These are phyloP conservation scores for Mortierella sp. DNA, from an alignment of 371 early-diverging fungal genomes.

Conservation along the genomic window DNA sequence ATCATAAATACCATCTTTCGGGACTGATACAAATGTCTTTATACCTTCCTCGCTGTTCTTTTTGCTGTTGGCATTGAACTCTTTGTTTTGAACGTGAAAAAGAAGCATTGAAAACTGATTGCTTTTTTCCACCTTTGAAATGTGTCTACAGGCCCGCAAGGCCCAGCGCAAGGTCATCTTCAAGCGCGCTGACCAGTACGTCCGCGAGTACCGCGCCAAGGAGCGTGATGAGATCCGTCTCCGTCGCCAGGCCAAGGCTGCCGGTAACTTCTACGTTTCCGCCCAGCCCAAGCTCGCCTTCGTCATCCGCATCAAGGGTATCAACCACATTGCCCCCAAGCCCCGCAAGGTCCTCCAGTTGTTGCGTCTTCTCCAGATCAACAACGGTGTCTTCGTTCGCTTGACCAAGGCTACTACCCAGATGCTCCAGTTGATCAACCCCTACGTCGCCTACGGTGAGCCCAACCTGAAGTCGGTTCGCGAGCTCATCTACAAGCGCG, in stretches of 20 bases:
- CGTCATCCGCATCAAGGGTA: slow-evolving; percentile 96
- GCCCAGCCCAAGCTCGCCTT: slow-evolving; percentile 98
- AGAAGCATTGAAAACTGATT: neutral
- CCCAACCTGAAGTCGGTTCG: slow-evolving; percentile 99
- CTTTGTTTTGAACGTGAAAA: too few species aligned
- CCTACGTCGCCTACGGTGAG: slow-evolving; percentile 97
- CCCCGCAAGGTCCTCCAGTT: slow-evolving; percentile 99
- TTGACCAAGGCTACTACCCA: slow-evolving; percentile 98
- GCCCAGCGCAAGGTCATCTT: slow-evolving; percentile 93
- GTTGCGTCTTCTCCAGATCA: slow-evolving; percentile 99
- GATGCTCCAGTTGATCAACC: slow-evolving; percentile 98
- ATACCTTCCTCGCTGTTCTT: slow-evolving; percentile 42
- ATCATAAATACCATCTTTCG: slow-evolving; percentile 86
- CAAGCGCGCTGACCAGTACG: slow-evolving; percentile 97
- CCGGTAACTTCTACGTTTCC: slow-evolving; percentile 95
- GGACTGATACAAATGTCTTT: slow-evolving; percentile 81
- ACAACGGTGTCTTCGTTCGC: slow-evolving; percentile 98
- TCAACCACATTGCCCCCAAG: slow-evolving; percentile 99
- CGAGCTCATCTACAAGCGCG: slow-evolving; percentile 99
- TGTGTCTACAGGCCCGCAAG: slow-evolving; percentile 76
- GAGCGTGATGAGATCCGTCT: slow-evolving; percentile 92
- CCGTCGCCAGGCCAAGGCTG: slow-evolving; percentile 91
- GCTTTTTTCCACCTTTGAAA: neutral
- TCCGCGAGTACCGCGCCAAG: slow-evolving; percentile 92
- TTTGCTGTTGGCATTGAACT: neutral